Percentiles rank a stretch among this genome's conserved stretches.
Conservation (phyloP, 2,329 filamentous ascomycete species). For the Lecanicillium sp. region DNA sequence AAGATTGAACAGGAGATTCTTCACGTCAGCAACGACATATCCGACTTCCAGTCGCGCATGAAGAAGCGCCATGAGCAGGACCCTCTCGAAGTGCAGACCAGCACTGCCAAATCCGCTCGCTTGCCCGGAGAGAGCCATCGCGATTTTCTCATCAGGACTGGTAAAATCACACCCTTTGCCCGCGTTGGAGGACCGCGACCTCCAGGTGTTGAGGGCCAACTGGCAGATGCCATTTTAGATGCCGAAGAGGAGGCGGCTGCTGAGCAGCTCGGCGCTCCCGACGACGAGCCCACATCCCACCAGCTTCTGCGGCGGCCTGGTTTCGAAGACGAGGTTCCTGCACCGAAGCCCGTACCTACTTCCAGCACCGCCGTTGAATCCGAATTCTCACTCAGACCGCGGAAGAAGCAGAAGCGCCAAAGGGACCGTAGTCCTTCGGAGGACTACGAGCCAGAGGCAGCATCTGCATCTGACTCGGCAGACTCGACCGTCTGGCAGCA, state of each 20-base stretch:
- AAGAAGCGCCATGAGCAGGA: constrained; percentile 60
- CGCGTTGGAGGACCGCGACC: constrained; percentile 62
- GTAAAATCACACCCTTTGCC: constrained; percentile 95
- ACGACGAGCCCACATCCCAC: constrained; percentile 56
- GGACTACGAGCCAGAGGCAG: constrained; percentile 37
- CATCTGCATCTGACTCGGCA: constrained; percentile 28
- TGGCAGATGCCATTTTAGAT: constrained; percentile 73
- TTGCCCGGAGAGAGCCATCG: constrained; percentile 76
- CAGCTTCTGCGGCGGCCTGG: constrained; percentile 68
- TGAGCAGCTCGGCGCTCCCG: constrained; percentile 33
- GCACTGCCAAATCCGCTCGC: constrained; percentile 47
- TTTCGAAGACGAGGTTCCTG: constrained; percentile 42
- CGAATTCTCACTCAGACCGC: constrained; percentile 53
- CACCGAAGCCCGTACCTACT: constrained; percentile 7
- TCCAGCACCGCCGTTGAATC: constrained; percentile 30
- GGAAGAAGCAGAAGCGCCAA: constrained; percentile 46
- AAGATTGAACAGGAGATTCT: constrained; percentile 60
- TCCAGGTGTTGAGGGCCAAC: constrained; percentile 57
- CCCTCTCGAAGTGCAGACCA: constrained; percentile 36
- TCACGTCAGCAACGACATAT: constrained; percentile 63
- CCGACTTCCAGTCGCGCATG: constrained; percentile 76
- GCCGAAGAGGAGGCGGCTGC: constrained; percentile 65
- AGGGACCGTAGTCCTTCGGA: constrained; percentile 34
- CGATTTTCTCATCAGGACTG: constrained; percentile 88
- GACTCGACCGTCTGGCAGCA: constrained; percentile 33